Percentiles rank a stretch among this genome's conserved stretches.
These are phyloP conservation scores for Geotrichum citri-aurantii DNA, from an alignment of 1,139 yeast species.

Conservation along the genomic window DNA sequence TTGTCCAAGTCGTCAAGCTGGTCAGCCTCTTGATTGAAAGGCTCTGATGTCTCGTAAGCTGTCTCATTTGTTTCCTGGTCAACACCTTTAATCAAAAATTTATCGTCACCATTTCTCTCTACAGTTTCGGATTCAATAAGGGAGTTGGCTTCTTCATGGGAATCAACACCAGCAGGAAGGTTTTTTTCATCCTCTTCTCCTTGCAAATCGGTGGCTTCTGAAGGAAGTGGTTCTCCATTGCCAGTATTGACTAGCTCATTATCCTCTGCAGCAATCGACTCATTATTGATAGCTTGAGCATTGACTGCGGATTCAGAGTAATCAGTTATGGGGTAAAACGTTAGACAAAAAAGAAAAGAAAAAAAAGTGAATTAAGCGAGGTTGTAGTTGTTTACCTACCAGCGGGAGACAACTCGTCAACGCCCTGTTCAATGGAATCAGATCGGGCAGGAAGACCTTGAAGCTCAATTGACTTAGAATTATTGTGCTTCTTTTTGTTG, in stretches of 20 bases:
- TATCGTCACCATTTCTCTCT: not conserved
- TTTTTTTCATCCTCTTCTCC: not conserved
- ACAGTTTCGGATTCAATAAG: not conserved
- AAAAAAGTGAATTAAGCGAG: not conserved
- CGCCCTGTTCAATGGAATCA: not conserved
- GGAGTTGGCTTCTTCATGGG: not conserved
- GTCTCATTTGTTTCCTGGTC: not conserved
- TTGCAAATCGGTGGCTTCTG: not conserved
- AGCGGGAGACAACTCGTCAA: not conserved
- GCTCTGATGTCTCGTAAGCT: not conserved
- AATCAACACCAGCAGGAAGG: not conserved
- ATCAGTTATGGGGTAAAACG: not conserved
- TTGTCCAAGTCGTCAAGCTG: not conserved
- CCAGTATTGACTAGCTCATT: not conserved
- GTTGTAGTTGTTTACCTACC: not conserved
- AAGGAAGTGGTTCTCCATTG: not conserved
- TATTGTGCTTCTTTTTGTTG: not conserved
- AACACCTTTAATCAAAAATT: not conserved
- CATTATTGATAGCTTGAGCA: not conserved
- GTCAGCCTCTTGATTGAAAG: not conserved
- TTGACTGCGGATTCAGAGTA: not conserved
- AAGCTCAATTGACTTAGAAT: constrained; percentile 8
- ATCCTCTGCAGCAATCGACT: not conserved
- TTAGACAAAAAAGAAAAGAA: not conserved
- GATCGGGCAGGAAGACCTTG: not conserved